These are phyloP conservation scores for Psilocybe azurescens DNA, from an alignment of 768 basidiomycete genomes.

Conservation along the genomic window DNA sequence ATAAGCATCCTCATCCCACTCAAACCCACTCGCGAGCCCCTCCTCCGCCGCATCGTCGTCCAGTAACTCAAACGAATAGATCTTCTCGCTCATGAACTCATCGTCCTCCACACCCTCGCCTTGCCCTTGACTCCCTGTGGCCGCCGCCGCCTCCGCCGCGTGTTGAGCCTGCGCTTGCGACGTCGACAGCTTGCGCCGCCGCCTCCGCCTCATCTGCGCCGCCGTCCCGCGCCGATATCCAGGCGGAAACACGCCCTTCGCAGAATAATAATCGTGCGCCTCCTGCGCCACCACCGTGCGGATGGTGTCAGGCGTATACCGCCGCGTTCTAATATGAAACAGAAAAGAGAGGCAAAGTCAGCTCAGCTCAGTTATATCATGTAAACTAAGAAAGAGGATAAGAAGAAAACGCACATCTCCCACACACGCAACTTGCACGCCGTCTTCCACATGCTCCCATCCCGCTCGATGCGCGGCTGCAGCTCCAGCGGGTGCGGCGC, in stretches of 20 bases:
- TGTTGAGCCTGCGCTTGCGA: too few relatives aligned
- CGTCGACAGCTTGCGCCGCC: background rate
- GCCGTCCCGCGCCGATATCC: slow-evolving; percentile 11
- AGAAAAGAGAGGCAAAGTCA: background rate
- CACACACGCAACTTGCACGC: slow-evolving; percentile 31
- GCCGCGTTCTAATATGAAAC: slow-evolving; percentile 19
- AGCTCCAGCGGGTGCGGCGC: slow-evolving; percentile 22
- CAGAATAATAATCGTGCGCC: slow-evolving; percentile 28
- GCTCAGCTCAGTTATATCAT: background rate
- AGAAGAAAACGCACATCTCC: slow-evolving; percentile 28
- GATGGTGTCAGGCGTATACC: slow-evolving; percentile 29
- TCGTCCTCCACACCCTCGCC: background rate
- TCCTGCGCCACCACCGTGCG: slow-evolving; percentile 30
- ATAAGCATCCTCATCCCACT: slow-evolving; percentile 19
- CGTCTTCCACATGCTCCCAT: slow-evolving; percentile 28
- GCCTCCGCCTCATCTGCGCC: background rate
- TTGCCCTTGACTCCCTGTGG: background rate
- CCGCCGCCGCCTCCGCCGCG: background rate
- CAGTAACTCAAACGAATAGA: slow-evolving; percentile 26
- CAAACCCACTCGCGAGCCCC: background rate
- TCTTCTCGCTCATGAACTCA: slow-evolving; percentile 29
- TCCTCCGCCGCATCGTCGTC: slow-evolving; percentile 24
- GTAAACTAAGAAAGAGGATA: slow-evolving; percentile 10
- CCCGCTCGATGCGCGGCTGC: slow-evolving; percentile 20
- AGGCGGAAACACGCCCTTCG: slow-evolving; percentile 22